Percentiles rank a stretch among this genome's conserved stretches.
Conservation (phyloP, 495 filamentous ascomycete species). For the Bryoglossum gracile region DNA sequence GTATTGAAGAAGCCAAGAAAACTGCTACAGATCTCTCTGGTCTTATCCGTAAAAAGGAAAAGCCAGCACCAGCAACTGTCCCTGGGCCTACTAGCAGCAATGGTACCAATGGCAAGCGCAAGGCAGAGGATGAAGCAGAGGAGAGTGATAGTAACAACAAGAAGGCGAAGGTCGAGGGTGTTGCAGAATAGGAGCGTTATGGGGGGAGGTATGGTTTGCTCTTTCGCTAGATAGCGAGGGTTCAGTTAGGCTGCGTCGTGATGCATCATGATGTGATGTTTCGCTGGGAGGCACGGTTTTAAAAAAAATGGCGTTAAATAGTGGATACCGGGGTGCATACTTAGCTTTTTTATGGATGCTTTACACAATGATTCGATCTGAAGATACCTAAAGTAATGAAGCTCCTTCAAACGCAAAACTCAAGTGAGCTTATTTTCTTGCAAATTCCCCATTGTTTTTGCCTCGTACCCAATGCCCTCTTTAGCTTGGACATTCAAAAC, state of each 20-base stretch:
- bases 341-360: too few relatives aligned
- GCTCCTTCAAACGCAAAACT: too few relatives aligned
- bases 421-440: too few relatives aligned
- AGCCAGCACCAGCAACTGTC: conserved; percentile 21
- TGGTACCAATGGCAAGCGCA: conserved; percentile 31
- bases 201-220: neutral
- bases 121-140: conserved; percentile 39
- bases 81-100: conserved; percentile 10
- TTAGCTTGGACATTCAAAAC: too few relatives aligned
- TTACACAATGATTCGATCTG: too few relatives aligned
- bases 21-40: conserved; percentile 78
- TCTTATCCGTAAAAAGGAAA: conserved; percentile 65
- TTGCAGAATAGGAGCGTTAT: conserved; percentile 2
- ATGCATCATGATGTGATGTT: too few relatives aligned
- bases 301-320: conserved; percentile 4
- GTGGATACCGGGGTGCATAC: neutral
- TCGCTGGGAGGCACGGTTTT: too few relatives aligned
- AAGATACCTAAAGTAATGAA: too few relatives aligned
- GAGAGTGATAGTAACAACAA: conserved; percentile 29
- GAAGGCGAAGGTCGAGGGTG: conserved; percentile 28
- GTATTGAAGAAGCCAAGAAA: conserved; percentile 70
- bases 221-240: conserved; percentile 1
- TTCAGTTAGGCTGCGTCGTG: too few relatives aligned
- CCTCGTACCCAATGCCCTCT: too few relatives aligned
- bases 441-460: too few relatives aligned